Evolutionary conservation across 345 rosid genomes (phyloP), one percentile per base, ranked within the genome.

Genomic region (Raphanus raphanistrum): DNA sequence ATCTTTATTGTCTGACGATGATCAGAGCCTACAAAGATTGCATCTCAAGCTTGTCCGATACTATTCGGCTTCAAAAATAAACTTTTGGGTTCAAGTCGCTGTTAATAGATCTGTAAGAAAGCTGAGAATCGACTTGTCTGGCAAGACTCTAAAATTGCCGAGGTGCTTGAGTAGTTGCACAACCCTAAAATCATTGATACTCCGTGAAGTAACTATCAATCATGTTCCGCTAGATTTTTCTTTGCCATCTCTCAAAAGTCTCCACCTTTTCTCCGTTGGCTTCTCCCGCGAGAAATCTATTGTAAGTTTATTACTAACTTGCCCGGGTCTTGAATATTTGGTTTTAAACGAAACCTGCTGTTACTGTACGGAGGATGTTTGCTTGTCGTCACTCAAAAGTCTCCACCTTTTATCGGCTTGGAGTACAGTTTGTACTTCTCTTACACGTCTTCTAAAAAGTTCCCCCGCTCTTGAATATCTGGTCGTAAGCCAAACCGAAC

Each of bases 151-250:
- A 66, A 1, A 1, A 25, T 15, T 74, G 21, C 71, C 71, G 10
- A 33, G 54, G 64, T 63, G 70, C 36, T 73, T 73, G 63, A 63
- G 52, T 73, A 13, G 5, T 25, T 73, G 70, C 54, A 73, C 1
- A 63, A 73, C 70, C 70, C 63, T 63, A 41, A 16, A n/a, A 38
- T 5, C 58, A 59, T 9, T 71, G 67, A 60, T 10, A 60, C 75
- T 71, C 8, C 0, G n/a, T 59, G 11, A 59, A n/a, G n/a, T n/a
- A n/a, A n/a, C n/a, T n/a, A n/a, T n/a, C 36, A 1, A 33, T 5
- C 1, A 4, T 33, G 36, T 33, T 33, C 36, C 36, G 7, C 6
- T 33, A 33, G 36, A 6, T 8, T 33, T 33, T 33, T 33, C 36
- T 29, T 28, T 72, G 26, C 59, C 59, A 3, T 55, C 61, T 0